Conservation (phyloP, 257 asterid species). For the Gentiana straminea region DNA sequence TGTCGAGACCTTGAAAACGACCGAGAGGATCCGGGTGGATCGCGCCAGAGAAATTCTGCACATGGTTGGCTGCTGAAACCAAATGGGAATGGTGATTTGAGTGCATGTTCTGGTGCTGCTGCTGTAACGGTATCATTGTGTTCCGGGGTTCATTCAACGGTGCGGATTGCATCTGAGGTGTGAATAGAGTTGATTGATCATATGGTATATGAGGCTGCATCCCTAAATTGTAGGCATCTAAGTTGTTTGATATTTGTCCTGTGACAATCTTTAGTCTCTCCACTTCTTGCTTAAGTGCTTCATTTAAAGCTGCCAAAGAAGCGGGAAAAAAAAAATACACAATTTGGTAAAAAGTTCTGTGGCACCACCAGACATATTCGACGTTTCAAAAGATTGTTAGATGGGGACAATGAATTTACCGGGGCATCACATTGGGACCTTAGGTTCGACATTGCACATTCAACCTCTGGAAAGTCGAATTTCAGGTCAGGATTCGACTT, state of each 20-base stretch:
- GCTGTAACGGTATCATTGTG: slow-evolving; percentile 41
- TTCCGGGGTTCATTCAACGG: slow-evolving; percentile 30
- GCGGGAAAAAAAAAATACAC: neutral
- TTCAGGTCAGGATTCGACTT: too few relatives aligned
- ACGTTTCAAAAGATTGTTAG: too few relatives aligned
- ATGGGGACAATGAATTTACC: too few relatives aligned
- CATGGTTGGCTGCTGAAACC: slow-evolving; percentile 17
- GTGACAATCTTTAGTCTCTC: slow-evolving; percentile 75
- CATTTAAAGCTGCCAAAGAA: slow-evolving; percentile 55
- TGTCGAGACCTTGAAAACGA: slow-evolving; percentile 48
- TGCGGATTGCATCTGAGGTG: slow-evolving; percentile 40
- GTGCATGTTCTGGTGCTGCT: slow-evolving; percentile 27
- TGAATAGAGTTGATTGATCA: slow-evolving; percentile 43
- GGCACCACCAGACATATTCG: too few relatives aligned
- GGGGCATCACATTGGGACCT: too few relatives aligned
- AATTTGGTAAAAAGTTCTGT: neutral
- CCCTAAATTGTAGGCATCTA: slow-evolving; percentile 45
- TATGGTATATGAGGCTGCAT: slow-evolving; percentile 58
- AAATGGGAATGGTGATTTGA: slow-evolving; percentile 37
- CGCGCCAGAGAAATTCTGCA: slow-evolving; percentile 22
- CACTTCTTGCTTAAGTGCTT: slow-evolving; percentile 83
- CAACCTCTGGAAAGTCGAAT: too few relatives aligned
- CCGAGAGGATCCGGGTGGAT: slow-evolving; percentile 45
- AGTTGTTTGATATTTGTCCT: slow-evolving; percentile 36
- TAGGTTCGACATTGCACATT: too few relatives aligned